Evolutionary conservation across 225 moss, liverwort and hornwort species (phyloP).

Genomic region (Pleurozium schreberi): DNA sequence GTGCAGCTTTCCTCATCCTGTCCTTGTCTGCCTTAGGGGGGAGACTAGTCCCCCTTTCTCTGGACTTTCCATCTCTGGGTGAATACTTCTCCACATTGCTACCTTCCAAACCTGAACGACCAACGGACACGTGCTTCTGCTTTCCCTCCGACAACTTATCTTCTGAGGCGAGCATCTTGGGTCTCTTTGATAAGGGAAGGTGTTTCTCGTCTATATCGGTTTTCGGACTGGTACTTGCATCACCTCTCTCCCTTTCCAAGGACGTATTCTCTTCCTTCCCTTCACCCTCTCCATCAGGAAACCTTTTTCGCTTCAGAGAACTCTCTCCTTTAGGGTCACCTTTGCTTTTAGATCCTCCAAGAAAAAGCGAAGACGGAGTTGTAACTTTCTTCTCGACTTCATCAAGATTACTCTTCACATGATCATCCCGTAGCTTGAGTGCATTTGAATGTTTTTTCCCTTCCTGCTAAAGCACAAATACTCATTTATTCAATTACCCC

Average conservation of each 20-base stretch:
- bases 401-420: slow-evolving; percentile 6
- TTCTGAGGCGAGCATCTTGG: slow-evolving; percentile 29
- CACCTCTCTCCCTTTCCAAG: slow-evolving; percentile 8
- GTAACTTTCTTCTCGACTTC: slow-evolving; percentile 5
- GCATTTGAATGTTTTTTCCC: slow-evolving; percentile 8
- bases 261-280: slow-evolving; percentile 9
- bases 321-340: slow-evolving; percentile 13
- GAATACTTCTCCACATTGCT: slow-evolving; percentile 26
- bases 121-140: slow-evolving; percentile 12
- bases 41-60: slow-evolving; percentile 57
- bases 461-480: slow-evolving; percentile 16
- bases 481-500: background rate
- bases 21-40: slow-evolving; percentile 92
- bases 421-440: slow-evolving; percentile 15
- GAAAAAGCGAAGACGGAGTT: background rate
- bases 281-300: slow-evolving; percentile 9
- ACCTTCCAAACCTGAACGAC: slow-evolving; percentile 28
- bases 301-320: slow-evolving; percentile 19
- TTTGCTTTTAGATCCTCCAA: slow-evolving; percentile 8
- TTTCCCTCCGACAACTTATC: slow-evolving; percentile 19
- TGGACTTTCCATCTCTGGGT: slow-evolving; percentile 35
- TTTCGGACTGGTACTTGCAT: slow-evolving; percentile 9
- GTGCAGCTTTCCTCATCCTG: slow-evolving; percentile 75
- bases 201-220: slow-evolving; percentile 25
- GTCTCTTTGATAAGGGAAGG: slow-evolving; percentile 33